A percentile compares a stretch with the other conserved stretches of the same genome.
Evolutionary conservation across 2,329 filamentous ascomycete genomes (phyloP).

Genomic region (Aureobasidium mangrovei): DNA sequence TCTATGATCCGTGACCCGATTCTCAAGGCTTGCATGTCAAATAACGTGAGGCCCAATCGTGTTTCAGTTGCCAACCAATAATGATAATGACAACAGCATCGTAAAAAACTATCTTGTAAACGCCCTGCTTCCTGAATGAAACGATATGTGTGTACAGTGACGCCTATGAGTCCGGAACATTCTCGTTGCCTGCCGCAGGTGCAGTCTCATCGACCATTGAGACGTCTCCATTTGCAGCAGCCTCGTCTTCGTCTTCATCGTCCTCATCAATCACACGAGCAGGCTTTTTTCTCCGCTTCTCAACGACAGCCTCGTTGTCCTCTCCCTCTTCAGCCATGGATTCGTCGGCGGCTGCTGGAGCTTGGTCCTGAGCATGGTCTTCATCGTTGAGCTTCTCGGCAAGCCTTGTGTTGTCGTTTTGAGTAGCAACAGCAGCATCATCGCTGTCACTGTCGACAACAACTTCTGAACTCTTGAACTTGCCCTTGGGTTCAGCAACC

Average conservation of each 20-base stretch:
- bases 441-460: slow-evolving; percentile 68
- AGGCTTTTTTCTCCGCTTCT: slow-evolving; percentile 23
- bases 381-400: slow-evolving; percentile 20
- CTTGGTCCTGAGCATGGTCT: slow-evolving; percentile 24
- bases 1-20: neutral
- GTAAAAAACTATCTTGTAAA: neutral
- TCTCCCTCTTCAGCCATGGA: slow-evolving; percentile 16
- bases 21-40: too few relatives aligned
- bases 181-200: slow-evolving; percentile 14
- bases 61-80: neutral
- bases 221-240: slow-evolving; percentile 14
- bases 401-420: slow-evolving; percentile 19
- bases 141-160: neutral
- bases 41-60: neutral
- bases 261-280: slow-evolving; percentile 23
- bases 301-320: slow-evolving; percentile 14
- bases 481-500: slow-evolving; percentile 36
- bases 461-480: slow-evolving; percentile 81
- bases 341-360: slow-evolving; percentile 14
- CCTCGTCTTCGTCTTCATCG: slow-evolving; percentile 27
- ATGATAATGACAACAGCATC: neutral
- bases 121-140: neutral
- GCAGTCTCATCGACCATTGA: slow-evolving; percentile 14
- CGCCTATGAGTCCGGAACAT: slow-evolving; percentile 8
- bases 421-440: slow-evolving; percentile 30